Conservation (phyloP, 352 stramenopile genomes). For the Blastocystis sp. region DNA sequence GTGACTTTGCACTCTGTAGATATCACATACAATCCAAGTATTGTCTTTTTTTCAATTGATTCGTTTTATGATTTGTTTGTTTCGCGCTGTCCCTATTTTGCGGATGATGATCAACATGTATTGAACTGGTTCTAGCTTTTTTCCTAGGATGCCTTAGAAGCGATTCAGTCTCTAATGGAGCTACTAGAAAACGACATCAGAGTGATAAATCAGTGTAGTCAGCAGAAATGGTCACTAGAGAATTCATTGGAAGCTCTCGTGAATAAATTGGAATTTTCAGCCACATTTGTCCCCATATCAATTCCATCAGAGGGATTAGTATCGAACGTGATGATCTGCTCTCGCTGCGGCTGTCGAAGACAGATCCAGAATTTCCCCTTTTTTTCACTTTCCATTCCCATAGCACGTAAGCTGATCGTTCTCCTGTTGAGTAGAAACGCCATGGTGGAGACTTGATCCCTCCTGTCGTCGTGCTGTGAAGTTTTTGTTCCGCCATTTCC, state of each 20-base stretch:
- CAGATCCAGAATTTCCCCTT: conserved; percentile 42
- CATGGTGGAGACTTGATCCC: conserved; percentile 1
- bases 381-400: conserved; percentile 6
- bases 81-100: neutral
- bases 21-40: conserved; percentile 45
- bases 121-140: neutral
- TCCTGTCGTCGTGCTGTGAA: neutral
- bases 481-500: neutral
- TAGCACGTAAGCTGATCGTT: neutral
- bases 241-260: neutral
- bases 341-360: conserved; percentile 9
- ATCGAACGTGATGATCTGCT: conserved; percentile 30
- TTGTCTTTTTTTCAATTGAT: neutral
- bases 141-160: conserved; percentile 12
- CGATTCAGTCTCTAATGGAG: conserved; percentile 13
- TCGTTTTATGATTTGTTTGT: conserved; percentile 8
- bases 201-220: neutral
- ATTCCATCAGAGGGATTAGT: neutral
- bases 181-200: conserved; percentile 22
- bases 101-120: conserved; percentile 32
- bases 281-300: neutral
- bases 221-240: neutral
- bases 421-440: neutral
- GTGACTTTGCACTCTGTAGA: neutral
- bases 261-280: neutral